These are phyloP conservation scores for Lentinula edodes DNA, from an alignment of 768 basidiomycete genomes.

Conservation along the genomic window DNA sequence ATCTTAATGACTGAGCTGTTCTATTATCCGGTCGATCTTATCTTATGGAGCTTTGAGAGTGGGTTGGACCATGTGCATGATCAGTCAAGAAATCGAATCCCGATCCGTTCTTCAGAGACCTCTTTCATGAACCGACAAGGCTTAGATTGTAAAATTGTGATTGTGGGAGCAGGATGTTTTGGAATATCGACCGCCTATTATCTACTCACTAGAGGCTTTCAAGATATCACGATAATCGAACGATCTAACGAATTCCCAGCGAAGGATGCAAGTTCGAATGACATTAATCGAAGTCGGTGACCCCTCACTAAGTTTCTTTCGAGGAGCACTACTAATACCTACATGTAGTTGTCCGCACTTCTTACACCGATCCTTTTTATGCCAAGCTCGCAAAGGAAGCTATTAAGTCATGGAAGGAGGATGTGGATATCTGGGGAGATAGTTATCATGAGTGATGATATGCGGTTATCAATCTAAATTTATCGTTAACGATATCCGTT, in stretches of 20 bases:
- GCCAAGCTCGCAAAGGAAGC: constrained; percentile 70
- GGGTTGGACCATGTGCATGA: too few species aligned
- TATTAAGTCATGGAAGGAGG: constrained; percentile 62
- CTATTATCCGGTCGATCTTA: too few species aligned
- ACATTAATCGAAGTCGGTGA: constrained; percentile 42
- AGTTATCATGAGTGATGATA: constrained; percentile 75
- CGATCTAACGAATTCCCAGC: constrained; percentile 7
- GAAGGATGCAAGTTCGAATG: constrained; percentile 29
- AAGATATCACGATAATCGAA: constrained; percentile 7
- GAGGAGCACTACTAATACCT: neutral
- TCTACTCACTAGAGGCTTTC: constrained; percentile 46
- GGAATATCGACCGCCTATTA: constrained; percentile 61
- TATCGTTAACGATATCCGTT: neutral
- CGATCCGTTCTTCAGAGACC: too few species aligned
- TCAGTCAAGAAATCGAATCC: too few species aligned
- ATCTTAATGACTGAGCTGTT: too few species aligned
- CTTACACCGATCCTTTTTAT: constrained; percentile 68
- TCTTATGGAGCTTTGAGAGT: too few species aligned
- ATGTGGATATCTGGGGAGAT: constrained; percentile 57
- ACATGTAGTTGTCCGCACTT: constrained; percentile 62
- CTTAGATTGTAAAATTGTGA: constrained; percentile 26
- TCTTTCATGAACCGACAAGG: constrained; percentile 19
- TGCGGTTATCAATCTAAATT: neutral
- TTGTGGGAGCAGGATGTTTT: constrained; percentile 37
- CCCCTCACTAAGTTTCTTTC: neutral